Conservation (phyloP, 441 rosid genomes). For the Erodium trifolium region DNA sequence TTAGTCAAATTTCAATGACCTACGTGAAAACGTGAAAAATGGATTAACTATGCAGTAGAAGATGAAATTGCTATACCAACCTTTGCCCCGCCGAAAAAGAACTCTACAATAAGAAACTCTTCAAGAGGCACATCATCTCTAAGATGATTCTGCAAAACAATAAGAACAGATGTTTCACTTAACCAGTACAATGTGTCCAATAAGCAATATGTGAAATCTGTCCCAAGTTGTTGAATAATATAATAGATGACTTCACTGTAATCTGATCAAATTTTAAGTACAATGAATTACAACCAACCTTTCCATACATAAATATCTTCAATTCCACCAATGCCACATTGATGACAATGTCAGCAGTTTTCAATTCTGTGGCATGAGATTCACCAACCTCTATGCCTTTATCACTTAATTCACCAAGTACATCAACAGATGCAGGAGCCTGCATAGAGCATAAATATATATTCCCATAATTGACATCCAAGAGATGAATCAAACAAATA, state of each 20-base stretch:
- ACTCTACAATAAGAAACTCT: slow-evolving; percentile 69
- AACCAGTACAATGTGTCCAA: slow-evolving; percentile 12
- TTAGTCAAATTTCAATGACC: background rate
- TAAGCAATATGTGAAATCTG: background rate
- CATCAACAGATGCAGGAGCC: slow-evolving; percentile 67
- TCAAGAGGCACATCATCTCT: slow-evolving; percentile 38
- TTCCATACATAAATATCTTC: slow-evolving; percentile 74
- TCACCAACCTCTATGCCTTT: slow-evolving; percentile 32
- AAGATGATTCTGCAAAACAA: slow-evolving; percentile 46
- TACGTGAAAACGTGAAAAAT: background rate
- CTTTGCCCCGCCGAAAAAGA: slow-evolving; percentile 94
- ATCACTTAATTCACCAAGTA: slow-evolving; percentile 50
- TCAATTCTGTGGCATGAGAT: slow-evolving; percentile 38
- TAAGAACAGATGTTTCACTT: slow-evolving; percentile 12
- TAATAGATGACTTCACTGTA: slow-evolving; percentile 7
- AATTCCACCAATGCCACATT: slow-evolving; percentile 80
- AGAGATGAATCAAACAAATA: slow-evolving; percentile 9
- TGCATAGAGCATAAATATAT: slow-evolving; percentile 23
- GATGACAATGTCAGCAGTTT: slow-evolving; percentile 77
- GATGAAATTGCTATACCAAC: slow-evolving; percentile 35
- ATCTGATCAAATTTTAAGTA: slow-evolving; percentile 8
- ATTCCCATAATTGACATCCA: slow-evolving; percentile 21
- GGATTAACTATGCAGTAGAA: slow-evolving; percentile 10
- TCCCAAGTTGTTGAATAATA: background rate
- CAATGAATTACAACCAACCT: slow-evolving; percentile 43